phyloP scores from a whole-genome alignment of 225 moss, liverwort and hornwort species.

The Pleurozium schreberi region DNA sequence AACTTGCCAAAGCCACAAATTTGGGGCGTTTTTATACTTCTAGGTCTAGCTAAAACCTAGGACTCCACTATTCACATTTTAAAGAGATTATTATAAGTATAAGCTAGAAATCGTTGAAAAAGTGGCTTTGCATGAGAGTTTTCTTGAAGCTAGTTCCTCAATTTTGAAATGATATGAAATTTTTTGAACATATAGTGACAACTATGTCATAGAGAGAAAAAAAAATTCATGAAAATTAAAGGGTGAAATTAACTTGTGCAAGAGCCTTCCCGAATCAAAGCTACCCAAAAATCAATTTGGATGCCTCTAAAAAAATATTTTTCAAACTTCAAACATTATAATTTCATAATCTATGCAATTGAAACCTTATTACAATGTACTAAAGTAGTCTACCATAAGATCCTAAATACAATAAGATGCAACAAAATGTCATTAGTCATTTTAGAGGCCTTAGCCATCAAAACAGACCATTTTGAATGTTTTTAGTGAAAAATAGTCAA shows the following conservation, averaged over 20 bases:
- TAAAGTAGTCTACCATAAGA: neutral
- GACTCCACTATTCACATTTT: neutral
- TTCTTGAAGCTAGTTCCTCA: neutral
- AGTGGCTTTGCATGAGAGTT: neutral
- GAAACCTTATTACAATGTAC: too few relatives aligned
- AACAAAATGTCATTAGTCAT: neutral
- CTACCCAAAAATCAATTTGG: neutral
- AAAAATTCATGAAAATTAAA: neutral
- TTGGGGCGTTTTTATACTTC: neutral
- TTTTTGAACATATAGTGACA: neutral
- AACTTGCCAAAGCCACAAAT: neutral
- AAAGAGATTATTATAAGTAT: neutral
- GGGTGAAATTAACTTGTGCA: too few relatives aligned
- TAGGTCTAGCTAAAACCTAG: neutral
- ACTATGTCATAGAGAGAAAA: neutral
- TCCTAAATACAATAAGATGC: rapidly evolving
- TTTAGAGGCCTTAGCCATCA: neutral
- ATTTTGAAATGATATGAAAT: neutral
- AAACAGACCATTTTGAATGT: neutral
- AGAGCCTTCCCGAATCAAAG: rapidly evolving
- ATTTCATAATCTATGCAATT: too few relatives aligned
- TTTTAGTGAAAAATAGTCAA: neutral
- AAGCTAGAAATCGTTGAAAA: neutral
- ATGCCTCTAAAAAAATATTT: neutral
- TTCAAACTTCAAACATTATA: too few relatives aligned